Evolutionary conservation across 805 yeast genomes (phyloP), one percentile per base, ranked within the genome.

Genomic region (Pichia deserticola): DNA sequence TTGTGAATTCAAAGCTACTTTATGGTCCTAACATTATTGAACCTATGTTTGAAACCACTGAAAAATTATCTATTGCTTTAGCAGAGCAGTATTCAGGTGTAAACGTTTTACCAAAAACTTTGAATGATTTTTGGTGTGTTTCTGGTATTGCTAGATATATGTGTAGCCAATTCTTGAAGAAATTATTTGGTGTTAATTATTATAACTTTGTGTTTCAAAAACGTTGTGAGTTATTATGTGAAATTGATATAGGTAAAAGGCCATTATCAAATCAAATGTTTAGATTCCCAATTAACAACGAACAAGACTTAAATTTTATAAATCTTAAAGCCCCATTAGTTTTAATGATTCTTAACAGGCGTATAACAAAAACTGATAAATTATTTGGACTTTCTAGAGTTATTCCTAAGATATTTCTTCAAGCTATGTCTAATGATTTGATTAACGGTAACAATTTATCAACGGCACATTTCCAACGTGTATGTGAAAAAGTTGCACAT

Each of bases 281-380:
- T 51, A 65, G 78, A 34, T 84, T 75, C 54, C 97, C 97, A 0
- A 65, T 89, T 5, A 67, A 64, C 44, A 55, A 64, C 0, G 79
- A 75, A 13, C 67, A 69, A 20, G 95, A 87, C 57, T 65, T 92
- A 6, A 74, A 72, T 0, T 92, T 92, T 58, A 66, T 92, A 25
- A 75, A 75, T 41, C 68, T 92, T 44, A 93, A 93, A 60, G 83
- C 97, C 0, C 97, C 98, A 0, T 70, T 90, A 46, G 90, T 93
- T 1, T 63, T 93, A 43, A 85, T 79, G 59, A 89, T 92, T 38
- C 70, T 93, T 32, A 97, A 93, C 62, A 77, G 87, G 43, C 74
- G 99, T 54, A 89, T 93, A 96, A 90, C 96, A 1, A 93, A 93
- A 62, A 89, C 97, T 1, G 98, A 95, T 62, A 84, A 90, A 54